Conservation (phyloP, 1,284 basidiomycete species). For the Rhodotorula sp. region DNA sequence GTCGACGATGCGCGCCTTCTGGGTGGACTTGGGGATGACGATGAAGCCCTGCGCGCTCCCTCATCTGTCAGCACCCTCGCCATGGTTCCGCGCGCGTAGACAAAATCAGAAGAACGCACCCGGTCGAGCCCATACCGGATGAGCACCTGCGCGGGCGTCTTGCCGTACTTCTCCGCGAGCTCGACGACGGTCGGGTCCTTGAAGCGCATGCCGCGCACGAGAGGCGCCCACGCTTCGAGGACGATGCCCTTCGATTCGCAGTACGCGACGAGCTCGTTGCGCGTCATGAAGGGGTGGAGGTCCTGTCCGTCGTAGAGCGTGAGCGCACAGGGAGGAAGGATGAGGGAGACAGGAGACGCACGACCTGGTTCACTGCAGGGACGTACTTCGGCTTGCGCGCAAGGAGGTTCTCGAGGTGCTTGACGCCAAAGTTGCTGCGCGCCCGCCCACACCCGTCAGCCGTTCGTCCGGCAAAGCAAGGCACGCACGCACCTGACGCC, state of each 20-base stretch:
- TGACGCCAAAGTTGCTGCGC: slow-evolving; percentile 55
- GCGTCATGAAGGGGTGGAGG: slow-evolving; percentile 83
- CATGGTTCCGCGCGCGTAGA: fast-evolving
- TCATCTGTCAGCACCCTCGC: not conserved
- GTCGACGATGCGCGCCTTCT: slow-evolving; percentile 64
- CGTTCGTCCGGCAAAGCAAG: not conserved
- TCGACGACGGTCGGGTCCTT: slow-evolving; percentile 61
- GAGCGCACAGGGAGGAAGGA: not conserved
- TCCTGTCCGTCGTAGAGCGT: slow-evolving; percentile 46
- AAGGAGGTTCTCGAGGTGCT: slow-evolving; percentile 77
- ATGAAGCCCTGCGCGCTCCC: slow-evolving; percentile 48
- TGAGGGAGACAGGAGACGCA: not conserved
- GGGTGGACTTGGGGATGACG: slow-evolving; percentile 74
- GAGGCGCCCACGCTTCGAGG: slow-evolving; percentile 62
- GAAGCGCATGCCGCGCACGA: slow-evolving; percentile 63
- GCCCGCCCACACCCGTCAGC: not conserved
- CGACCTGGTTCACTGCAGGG: slow-evolving; percentile 79
- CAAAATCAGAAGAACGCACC: slow-evolving; percentile 53
- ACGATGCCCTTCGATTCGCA: slow-evolving; percentile 68
- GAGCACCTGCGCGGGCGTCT: slow-evolving; percentile 71
- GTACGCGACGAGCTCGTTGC: slow-evolving; percentile 73
- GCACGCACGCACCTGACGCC: slow-evolving; percentile 61
- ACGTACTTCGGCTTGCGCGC: slow-evolving; percentile 55
- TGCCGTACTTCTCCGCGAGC: slow-evolving; percentile 65
- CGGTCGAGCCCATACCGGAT: slow-evolving; percentile 79